These are phyloP conservation scores for Infundibulicybe gibba DNA, from an alignment of 768 basidiomycete species.

Conservation along the genomic window DNA sequence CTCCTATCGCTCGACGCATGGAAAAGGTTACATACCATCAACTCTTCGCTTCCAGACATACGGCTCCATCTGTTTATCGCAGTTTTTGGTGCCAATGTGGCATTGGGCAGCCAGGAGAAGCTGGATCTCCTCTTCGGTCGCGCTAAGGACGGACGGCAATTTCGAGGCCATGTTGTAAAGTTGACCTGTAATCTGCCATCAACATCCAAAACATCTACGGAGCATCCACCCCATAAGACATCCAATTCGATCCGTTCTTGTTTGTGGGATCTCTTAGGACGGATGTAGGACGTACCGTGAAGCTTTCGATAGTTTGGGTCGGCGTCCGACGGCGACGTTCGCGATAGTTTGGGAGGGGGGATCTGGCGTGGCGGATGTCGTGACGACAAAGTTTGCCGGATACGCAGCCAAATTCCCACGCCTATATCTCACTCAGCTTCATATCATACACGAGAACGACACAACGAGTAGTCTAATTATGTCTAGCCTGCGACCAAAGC, in stretches of 20 bases:
- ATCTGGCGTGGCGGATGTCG: too few relatives aligned
- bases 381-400: constrained; percentile 23
- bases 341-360: constrained; percentile 31
- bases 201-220: constrained; percentile 30
- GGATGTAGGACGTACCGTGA: constrained; percentile 37
- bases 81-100: constrained; percentile 98
- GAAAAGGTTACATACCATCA: constrained; percentile 66
- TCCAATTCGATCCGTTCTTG: constrained; percentile 28
- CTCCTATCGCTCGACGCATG: constrained; percentile 2
- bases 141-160: constrained; percentile 89
- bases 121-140: constrained; percentile 97
- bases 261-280: constrained; percentile 12
- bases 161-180: constrained; percentile 69
- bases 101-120: constrained; percentile 92
- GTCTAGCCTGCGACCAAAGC: too few relatives aligned
- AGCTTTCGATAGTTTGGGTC: constrained; percentile 35
- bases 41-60: constrained; percentile 97
- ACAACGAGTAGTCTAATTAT: too few relatives aligned
- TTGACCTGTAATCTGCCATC: constrained; percentile 27
- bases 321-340: constrained; percentile 39
- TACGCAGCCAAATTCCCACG: constrained; percentile 32
- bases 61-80: constrained; percentile 98
- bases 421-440: constrained; percentile 5
- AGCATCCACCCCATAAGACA: constrained; percentile 6
- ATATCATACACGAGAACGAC: too few relatives aligned